These are phyloP conservation scores for Talaromyces trachyspermus DNA, from an alignment of 495 filamentous ascomycete species.

Conservation along the genomic window DNA sequence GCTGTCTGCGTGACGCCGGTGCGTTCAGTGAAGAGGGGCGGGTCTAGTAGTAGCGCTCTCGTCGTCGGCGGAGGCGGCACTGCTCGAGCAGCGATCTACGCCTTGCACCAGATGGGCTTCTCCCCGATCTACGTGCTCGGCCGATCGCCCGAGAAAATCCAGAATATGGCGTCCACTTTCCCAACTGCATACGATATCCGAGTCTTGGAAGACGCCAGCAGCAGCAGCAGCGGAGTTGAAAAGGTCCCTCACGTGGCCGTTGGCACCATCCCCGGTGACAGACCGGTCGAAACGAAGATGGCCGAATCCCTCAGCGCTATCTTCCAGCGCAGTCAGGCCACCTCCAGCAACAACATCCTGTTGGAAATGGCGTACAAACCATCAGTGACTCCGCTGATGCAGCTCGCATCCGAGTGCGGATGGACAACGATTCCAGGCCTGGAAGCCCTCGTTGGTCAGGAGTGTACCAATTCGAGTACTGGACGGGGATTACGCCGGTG, in stretches of 20 bases:
- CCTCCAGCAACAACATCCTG: conserved; percentile 50
- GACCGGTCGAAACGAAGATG: conserved; percentile 68
- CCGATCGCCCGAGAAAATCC: conserved; percentile 60
- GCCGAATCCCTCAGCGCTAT: conserved; percentile 62
- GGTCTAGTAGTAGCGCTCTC: conserved; percentile 32
- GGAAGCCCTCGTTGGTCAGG: conserved; percentile 86
- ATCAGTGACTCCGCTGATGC: conserved; percentile 73
- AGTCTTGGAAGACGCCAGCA: conserved; percentile 46
- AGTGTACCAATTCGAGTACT: conserved; percentile 71
- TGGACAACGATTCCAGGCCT: conserved; percentile 83
- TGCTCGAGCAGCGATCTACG: conserved; percentile 84
- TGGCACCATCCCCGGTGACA: conserved; percentile 85
- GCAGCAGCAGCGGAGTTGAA: conserved; percentile 38
- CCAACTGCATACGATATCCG: conserved; percentile 66
- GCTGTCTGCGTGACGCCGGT: conserved; percentile 68
- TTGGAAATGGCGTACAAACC: conserved; percentile 98
- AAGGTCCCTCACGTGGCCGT: conserved; percentile 64
- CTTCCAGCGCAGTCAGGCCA: conserved; percentile 39
- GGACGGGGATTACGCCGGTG: conserved; percentile 69
- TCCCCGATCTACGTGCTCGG: conserved; percentile 82
- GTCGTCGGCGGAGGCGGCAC: conserved; percentile 91
- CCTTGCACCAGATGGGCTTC: conserved; percentile 76
- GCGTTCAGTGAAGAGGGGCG: conserved; percentile 37
- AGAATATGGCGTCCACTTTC: conserved; percentile 63
- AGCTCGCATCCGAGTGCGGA: conserved; percentile 68